Base-by-base conservation (phyloP, 306 rosid species). In the Luffa acutangula region DNA sequence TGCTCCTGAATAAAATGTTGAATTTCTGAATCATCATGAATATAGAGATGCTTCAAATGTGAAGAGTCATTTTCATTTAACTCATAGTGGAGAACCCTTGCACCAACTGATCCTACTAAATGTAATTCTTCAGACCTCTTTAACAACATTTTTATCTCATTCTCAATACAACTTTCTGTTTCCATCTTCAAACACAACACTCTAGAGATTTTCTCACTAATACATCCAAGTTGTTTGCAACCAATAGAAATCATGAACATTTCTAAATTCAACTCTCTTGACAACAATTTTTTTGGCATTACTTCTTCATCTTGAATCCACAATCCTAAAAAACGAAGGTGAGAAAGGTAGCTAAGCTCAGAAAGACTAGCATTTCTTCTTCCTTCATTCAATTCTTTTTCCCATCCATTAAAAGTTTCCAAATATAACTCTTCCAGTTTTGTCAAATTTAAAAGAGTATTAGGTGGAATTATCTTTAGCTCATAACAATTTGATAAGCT, bases 311-410 rank as follows among this genome's bases (percentile, higher is more conserved):
- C 70, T 33, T n/a, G 57, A 41, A 76, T 15, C 5, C 46, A 10
- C 21, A 76, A 5, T 0, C 42, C 17, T 7, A 81, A 34, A 17
- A 77, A 36, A 0, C 77, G 5, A 5, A 81, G 25, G 3, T 42
- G 39, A 14, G n/a, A 0, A 3, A 81, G 66, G 12, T 43, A 2
- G 21, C 21, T 54, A n/a, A 81, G 75, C 81, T 81, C 84, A 1
- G 78, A 65, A 15, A 81, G 31, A 1, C 52, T 53, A 6, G 84
- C 84, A 53, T 81, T 76, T 15, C 54, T 48, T 41, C 75, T 14
- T 59, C 10, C 64, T 43, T 43, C 9, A 25, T 0, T 20, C 17
- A 7, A 39, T 34, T 18, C 76, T 64, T 75, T 57, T 36, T 81
- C 80, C 76, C 84, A 81, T 1, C n/a, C 5, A 46, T 11, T 36